phyloP scores from a whole-genome alignment of 768 basidiomycete genomes.

The Rhizopogon rudus region DNA sequence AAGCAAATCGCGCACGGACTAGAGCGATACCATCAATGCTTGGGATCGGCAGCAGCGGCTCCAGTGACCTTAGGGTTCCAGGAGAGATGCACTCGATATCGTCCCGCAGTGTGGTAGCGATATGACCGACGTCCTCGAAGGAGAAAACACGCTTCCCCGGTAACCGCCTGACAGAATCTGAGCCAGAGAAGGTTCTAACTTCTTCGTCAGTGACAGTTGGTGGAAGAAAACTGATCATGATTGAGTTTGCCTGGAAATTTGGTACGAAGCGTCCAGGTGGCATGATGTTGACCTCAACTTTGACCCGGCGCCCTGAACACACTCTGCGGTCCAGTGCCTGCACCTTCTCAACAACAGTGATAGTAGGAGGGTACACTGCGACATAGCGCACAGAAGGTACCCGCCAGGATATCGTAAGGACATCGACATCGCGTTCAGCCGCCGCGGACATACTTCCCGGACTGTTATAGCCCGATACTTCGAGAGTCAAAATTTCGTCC shows the following conservation, averaged over 20 bases:
- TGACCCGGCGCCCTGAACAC: constrained; percentile 40
- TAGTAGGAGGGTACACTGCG: constrained; percentile 31
- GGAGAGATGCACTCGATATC: constrained; percentile 18
- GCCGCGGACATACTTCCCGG: constrained; percentile 38
- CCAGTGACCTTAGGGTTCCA: constrained; percentile 20
- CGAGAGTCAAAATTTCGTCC: constrained; percentile 36
- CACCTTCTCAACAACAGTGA: constrained; percentile 24
- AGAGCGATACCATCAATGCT: constrained; percentile 27
- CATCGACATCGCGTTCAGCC: constrained; percentile 27
- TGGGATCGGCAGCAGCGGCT: constrained; percentile 14
- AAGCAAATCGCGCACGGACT: constrained; percentile 41
- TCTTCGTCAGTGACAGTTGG: constrained; percentile 15
- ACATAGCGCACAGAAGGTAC: constrained; percentile 41
- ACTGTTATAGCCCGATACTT: constrained; percentile 34
- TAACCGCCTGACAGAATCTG: constrained; percentile 20
- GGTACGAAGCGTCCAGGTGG: constrained; percentile 26
- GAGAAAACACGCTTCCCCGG: constrained; percentile 15
- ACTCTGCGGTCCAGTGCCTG: constrained; percentile 30
- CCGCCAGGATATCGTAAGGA: constrained; percentile 48
- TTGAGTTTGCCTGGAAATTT: constrained; percentile 25
- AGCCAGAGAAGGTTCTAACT: constrained; percentile 27
- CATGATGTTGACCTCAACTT: constrained; percentile 37
- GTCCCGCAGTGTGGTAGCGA: constrained; percentile 17
- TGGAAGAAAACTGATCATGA: constrained; percentile 43
- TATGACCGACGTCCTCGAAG: constrained; percentile 9